Percentiles rank a stretch among this genome's conserved stretches.
phyloP scores from a whole-genome alignment of 176 grass and related monocot species.

The Chrysopogon serrulatus region DNA sequence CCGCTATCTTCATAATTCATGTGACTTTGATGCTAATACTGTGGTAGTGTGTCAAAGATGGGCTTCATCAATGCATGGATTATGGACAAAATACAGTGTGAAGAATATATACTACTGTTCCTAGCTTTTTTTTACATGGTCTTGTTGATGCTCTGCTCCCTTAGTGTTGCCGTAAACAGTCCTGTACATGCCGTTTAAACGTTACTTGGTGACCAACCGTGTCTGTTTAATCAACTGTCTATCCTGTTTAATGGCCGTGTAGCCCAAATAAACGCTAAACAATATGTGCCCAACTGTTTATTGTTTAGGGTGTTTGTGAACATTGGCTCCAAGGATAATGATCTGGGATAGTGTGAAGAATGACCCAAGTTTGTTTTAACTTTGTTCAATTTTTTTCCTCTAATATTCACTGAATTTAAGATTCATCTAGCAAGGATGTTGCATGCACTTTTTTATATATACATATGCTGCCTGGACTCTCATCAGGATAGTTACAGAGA shows the following conservation, averaged over 20 bases:
- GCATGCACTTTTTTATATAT: background rate
- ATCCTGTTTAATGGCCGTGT: no score
- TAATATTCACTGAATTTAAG: background rate
- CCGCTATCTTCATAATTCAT: background rate
- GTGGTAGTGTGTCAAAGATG: background rate
- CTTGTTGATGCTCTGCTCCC: background rate
- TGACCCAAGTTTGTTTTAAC: background rate
- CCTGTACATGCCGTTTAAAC: no score
- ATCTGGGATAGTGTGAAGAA: background rate
- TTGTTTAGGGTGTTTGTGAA: background rate
- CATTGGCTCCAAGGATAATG: background rate
- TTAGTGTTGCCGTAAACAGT: no score
- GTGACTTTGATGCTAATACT: background rate
- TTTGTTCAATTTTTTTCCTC: background rate
- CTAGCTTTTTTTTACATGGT: background rate
- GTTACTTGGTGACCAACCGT: no score
- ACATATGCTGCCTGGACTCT: background rate
- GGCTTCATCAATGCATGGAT: background rate
- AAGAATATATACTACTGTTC: background rate
- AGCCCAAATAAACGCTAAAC: background rate
- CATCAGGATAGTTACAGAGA: no score
- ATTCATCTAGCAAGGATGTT: background rate
- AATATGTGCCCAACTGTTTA: background rate
- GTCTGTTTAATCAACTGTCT: no score
- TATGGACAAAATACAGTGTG: background rate